phyloP scores from a whole-genome alignment of 2,329 filamentous ascomycete species.

The Pestalotiopsis sp. region DNA sequence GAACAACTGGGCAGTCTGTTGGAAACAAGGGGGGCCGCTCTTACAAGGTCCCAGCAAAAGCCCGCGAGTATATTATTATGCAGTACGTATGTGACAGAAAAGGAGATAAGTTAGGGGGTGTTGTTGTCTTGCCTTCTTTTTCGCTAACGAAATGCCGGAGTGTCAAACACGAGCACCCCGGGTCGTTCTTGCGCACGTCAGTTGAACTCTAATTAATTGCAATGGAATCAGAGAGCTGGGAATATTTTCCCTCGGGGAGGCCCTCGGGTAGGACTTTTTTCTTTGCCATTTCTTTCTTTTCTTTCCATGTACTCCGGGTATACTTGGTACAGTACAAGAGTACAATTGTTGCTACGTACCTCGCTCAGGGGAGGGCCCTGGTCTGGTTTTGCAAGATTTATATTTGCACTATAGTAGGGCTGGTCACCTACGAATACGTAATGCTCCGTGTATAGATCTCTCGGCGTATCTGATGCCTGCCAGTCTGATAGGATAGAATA shows the following conservation, averaged over 20 bases:
- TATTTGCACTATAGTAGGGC: not conserved
- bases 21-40: not conserved
- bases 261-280: not conserved
- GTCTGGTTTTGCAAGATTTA: not conserved
- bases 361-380: not conserved
- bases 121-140: not conserved
- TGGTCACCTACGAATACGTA: not conserved
- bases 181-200: not conserved
- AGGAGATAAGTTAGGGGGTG: not conserved
- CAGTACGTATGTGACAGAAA: not conserved
- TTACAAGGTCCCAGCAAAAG: not conserved
- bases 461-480: not conserved
- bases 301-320: not conserved
- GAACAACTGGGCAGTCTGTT: not conserved
- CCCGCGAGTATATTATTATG: not conserved
- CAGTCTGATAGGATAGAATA: not conserved
- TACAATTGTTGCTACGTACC: not conserved
- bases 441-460: not conserved
- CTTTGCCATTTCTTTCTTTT: not conserved
- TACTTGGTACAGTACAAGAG: not conserved
- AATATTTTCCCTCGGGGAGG: not conserved
- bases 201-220: constrained; percentile 6
- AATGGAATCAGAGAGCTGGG: not conserved
- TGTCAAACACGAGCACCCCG: not conserved
- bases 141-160: constrained; percentile 4